A percentile compares a stretch with the other conserved stretches of the same genome.
These are phyloP conservation scores for Penicillium canariense DNA, from an alignment of 495 filamentous ascomycete genomes.

Conservation along the genomic window DNA sequence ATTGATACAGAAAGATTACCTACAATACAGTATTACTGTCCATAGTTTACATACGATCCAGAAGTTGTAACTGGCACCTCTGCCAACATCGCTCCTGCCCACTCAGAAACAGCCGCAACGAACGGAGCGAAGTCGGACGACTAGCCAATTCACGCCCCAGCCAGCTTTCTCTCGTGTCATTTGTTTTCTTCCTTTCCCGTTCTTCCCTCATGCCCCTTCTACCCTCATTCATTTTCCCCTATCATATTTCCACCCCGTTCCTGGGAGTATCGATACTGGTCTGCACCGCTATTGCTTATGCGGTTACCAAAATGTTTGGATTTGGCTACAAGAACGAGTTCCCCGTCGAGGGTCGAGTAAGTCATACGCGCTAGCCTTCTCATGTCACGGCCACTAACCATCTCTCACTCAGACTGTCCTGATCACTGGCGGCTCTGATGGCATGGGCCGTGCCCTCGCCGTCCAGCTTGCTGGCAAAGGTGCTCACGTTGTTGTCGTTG, in stretches of 20 bases:
- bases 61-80: conserved; percentile 1
- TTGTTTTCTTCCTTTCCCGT: conserved; percentile 11
- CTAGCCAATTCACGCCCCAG: background rate
- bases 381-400: conserved; percentile 10
- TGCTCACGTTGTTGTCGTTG: conserved; percentile 81
- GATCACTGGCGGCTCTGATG: conserved; percentile 89
- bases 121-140: background rate
- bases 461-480: conserved; percentile 75
- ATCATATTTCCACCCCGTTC: conserved; percentile 28
- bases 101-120: background rate
- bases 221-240: conserved; percentile 22
- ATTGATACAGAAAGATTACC: conserved; percentile 15
- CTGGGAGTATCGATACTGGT: conserved; percentile 45
- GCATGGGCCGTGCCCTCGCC: conserved; percentile 77
- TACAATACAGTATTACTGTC: conserved; percentile 6
- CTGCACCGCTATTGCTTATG: conserved; percentile 44
- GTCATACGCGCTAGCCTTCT: conserved; percentile 18
- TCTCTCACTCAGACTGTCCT: conserved; percentile 64
- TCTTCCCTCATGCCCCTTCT: conserved; percentile 31
- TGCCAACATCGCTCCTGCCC: conserved; percentile 1
- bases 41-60: too few relatives aligned
- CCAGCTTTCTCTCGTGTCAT: conserved; percentile 2
- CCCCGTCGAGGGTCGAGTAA: conserved; percentile 75
- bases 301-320: conserved; percentile 59
- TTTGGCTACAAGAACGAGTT: conserved; percentile 71